A percentile compares a stretch with the other conserved stretches of the same genome.
Conservation (phyloP, 129 eudicot species). For the Helichrysum umbraculigerum region DNA sequence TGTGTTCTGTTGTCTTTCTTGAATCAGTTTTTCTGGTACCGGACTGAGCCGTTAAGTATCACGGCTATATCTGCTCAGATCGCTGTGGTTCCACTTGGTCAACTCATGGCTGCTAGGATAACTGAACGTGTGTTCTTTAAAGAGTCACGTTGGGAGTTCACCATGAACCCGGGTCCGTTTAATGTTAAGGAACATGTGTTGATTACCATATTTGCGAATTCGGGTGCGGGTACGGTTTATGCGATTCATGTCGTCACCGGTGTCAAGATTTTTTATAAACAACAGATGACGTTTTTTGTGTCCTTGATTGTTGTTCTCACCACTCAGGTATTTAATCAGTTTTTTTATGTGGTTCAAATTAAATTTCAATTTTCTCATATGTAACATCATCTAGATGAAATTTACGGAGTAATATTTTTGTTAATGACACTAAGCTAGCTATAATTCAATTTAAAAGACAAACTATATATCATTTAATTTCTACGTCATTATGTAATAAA, state of each 20-base stretch:
- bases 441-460: no score
- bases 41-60: conserved; percentile 84
- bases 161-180: conserved; percentile 89
- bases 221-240: conserved; percentile 89
- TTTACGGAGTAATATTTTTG: neutral
- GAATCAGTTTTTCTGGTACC: conserved; percentile 96
- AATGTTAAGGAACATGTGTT: conserved; percentile 93
- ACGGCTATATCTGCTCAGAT: conserved; percentile 97
- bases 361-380: no score
- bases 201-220: conserved; percentile 87
- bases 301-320: conserved; percentile 79
- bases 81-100: conserved; percentile 94
- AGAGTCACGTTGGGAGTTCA: conserved; percentile 74
- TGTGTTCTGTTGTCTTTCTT: conserved; percentile 74
- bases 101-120: conserved; percentile 82
- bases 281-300: conserved; percentile 75
- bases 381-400: neutral
- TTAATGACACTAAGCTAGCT: no score
- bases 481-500: no score
- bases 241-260: conserved; percentile 94
- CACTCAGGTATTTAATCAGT: conserved; percentile 81
- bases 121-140: conserved; percentile 60
- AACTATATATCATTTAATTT: no score
- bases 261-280: conserved; percentile 68
- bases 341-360: neutral